These are phyloP conservation scores for Phaseolus lunatus DNA, from an alignment of 306 rosid genomes.

Conservation along the genomic window DNA sequence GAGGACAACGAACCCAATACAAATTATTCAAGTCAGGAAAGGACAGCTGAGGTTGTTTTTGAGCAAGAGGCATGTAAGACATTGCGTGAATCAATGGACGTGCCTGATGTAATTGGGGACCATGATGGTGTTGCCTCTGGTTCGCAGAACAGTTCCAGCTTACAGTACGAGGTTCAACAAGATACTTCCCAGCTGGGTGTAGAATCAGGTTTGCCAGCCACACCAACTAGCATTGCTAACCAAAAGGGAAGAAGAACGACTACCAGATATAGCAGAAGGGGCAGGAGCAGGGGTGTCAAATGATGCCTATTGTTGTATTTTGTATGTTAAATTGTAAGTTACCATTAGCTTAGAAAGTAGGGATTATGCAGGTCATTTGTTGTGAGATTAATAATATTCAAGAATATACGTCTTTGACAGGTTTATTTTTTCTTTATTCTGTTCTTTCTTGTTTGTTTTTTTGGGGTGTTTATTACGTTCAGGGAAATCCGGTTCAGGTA, in stretches of 20 bases:
- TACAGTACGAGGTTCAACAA: slow-evolving; percentile 48
- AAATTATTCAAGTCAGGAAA: slow-evolving; percentile 49
- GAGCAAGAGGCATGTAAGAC: slow-evolving; percentile 55
- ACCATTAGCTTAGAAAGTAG: slow-evolving; percentile 53
- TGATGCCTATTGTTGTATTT: slow-evolving; percentile 43
- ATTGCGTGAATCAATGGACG: slow-evolving; percentile 56
- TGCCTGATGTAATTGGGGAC: slow-evolving; percentile 51
- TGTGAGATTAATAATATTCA: slow-evolving; percentile 49
- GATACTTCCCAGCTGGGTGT: slow-evolving; percentile 51
- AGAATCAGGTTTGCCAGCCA: slow-evolving; percentile 42
- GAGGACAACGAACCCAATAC: slow-evolving; percentile 40
- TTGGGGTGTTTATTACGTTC: slow-evolving; percentile 16
- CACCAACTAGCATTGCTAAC: slow-evolving; percentile 45
- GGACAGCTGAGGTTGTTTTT: slow-evolving; percentile 40
- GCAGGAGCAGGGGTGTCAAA: slow-evolving; percentile 52
- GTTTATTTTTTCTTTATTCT: slow-evolving; percentile 29
- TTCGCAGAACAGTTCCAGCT: slow-evolving; percentile 64
- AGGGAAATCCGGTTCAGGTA: slow-evolving; percentile 32
- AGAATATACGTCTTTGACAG: slow-evolving; percentile 37
- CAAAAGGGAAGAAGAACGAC: slow-evolving; percentile 55
- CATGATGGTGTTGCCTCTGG: slow-evolving; percentile 49
- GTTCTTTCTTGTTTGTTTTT: not conserved
- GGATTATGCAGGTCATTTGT: slow-evolving; percentile 54
- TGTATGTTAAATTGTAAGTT: slow-evolving; percentile 51
- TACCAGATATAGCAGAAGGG: slow-evolving; percentile 59